These are phyloP conservation scores for Porphyrellus cyaneotinctus DNA, from an alignment of 768 basidiomycete genomes.

Conservation along the genomic window DNA sequence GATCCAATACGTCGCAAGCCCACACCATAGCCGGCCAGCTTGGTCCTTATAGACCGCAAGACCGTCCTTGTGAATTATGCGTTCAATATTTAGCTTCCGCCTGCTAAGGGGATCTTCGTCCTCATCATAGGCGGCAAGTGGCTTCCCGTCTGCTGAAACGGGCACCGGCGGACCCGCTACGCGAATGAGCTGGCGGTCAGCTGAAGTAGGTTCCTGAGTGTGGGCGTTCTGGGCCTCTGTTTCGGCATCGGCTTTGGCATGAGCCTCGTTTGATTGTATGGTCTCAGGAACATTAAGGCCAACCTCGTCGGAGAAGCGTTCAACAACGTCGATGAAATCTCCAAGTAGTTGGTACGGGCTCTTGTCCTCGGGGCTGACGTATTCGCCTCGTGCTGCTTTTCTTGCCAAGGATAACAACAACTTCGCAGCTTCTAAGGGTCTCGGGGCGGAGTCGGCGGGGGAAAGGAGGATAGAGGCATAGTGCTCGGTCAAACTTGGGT, in stretches of 20 bases:
- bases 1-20: slow-evolving; percentile 97
- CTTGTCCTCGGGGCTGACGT: slow-evolving; percentile 86
- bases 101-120: slow-evolving; percentile 77
- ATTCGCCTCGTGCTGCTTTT: slow-evolving; percentile 78
- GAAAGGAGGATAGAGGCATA: slow-evolving; percentile 67
- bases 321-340: slow-evolving; percentile 90
- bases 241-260: slow-evolving; percentile 47
- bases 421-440: slow-evolving; percentile 92
- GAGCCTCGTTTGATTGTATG: slow-evolving; percentile 47
- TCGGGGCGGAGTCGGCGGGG: slow-evolving; percentile 53
- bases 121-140: slow-evolving; percentile 57
- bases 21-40: slow-evolving; percentile 93
- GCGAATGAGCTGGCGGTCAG: slow-evolving; percentile 63
- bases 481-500: slow-evolving; percentile 76
- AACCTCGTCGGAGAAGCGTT: slow-evolving; percentile 87
- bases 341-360: slow-evolving; percentile 92
- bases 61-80: slow-evolving; percentile 81
- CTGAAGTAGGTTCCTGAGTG: slow-evolving; percentile 40
- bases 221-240: slow-evolving; percentile 33
- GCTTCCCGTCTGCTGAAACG: slow-evolving; percentile 48
- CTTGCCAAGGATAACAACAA: slow-evolving; percentile 79
- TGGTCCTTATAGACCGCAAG: slow-evolving; percentile 92
- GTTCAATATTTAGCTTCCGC: slow-evolving; percentile 79
- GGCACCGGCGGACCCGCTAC: slow-evolving; percentile 63
- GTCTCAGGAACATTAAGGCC: slow-evolving; percentile 83